These are phyloP conservation scores for Favolaschia claudopus DNA, from an alignment of 768 basidiomycete species.

Conservation along the genomic window DNA sequence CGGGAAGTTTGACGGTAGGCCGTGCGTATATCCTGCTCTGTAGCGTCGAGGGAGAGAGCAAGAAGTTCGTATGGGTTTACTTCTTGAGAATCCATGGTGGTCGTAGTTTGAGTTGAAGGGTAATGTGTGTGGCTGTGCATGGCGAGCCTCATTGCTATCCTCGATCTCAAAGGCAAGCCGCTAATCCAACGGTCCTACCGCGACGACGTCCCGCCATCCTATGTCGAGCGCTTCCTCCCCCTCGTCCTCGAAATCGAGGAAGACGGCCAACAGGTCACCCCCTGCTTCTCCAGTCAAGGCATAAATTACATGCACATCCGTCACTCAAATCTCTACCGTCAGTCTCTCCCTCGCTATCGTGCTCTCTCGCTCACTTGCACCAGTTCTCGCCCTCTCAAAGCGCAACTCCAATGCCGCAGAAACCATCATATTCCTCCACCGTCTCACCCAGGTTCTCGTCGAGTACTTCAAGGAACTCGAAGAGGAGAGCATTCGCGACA, in stretches of 20 bases:
- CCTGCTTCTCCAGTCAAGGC: constrained; percentile 94
- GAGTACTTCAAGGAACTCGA: constrained; percentile 99
- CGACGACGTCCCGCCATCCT: constrained; percentile 90
- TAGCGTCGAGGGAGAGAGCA: constrained; percentile 64
- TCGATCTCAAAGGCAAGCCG: constrained; percentile 98
- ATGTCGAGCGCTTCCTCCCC: constrained; percentile 93
- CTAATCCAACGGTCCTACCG: constrained; percentile 96
- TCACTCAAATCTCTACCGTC: constrained; percentile 96
- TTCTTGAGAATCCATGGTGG: constrained; percentile 58
- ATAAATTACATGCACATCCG: constrained; percentile 99
- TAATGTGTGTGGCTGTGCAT: too few relatives aligned
- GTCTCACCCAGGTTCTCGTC: constrained; percentile 88
- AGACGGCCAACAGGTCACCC: constrained; percentile 94
- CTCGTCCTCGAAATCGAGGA: constrained; percentile 95
- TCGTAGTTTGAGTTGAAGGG: neutral
- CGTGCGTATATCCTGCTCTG: constrained; percentile 79
- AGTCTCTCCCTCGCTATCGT: constrained; percentile 38
- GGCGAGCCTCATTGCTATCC: constrained; percentile 85
- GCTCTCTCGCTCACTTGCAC: neutral
- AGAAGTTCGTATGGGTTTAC: constrained; percentile 79
- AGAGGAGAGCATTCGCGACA: constrained; percentile 98
- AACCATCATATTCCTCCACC: constrained; percentile 95
- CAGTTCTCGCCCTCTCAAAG: constrained; percentile 95
- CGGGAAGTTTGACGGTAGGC: constrained; percentile 82
- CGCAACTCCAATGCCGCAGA: constrained; percentile 96